These are phyloP conservation scores for Emiliania huxleyi DNA, from an alignment of 78 protist species.

Conservation along the genomic window DNA sequence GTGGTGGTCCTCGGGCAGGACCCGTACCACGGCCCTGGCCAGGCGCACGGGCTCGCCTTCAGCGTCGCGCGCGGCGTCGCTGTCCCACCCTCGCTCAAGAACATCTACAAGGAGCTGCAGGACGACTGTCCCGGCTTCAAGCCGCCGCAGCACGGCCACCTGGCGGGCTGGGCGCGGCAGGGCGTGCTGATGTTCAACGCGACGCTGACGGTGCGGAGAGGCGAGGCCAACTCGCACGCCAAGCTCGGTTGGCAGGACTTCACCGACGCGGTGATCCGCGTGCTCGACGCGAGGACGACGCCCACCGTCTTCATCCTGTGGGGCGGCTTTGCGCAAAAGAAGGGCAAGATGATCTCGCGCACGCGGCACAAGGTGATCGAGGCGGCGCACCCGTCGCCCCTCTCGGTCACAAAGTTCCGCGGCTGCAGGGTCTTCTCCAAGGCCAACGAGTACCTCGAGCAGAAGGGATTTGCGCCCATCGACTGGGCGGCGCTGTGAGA, in stretches of 20 bases:
- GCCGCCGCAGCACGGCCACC: slow-evolving; percentile 61
- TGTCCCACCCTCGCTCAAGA: slow-evolving; percentile 63
- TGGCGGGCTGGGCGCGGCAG: slow-evolving; percentile 79
- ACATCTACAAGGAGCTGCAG: slow-evolving; percentile 74
- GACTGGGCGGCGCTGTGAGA: too few relatives aligned
- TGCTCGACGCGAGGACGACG: not conserved
- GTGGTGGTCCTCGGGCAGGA: slow-evolving; percentile 86
- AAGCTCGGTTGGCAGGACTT: slow-evolving; percentile 70
- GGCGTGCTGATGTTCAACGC: slow-evolving; percentile 85
- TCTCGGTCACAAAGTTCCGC: not conserved
- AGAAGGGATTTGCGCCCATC: not conserved
- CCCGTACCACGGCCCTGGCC: slow-evolving; percentile 76
- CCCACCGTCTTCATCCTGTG: slow-evolving; percentile 69
- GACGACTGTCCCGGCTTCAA: slow-evolving; percentile 51
- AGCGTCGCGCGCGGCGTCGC: slow-evolving; percentile 44
- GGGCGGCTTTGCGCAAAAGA: slow-evolving; percentile 81
- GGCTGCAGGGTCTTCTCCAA: not conserved
- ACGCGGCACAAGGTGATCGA: slow-evolving; percentile 33
- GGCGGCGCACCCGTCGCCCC: slow-evolving; percentile 67
- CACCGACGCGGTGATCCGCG: slow-evolving; percentile 67
- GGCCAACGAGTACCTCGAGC: not conserved
- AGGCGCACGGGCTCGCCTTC: slow-evolving; percentile 88
- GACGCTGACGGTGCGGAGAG: slow-evolving; percentile 65
- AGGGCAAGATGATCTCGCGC: not conserved
- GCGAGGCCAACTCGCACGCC: slow-evolving; percentile 66